These are phyloP conservation scores for Lepidopterella palustris DNA, from an alignment of 495 filamentous ascomycete species.

Conservation along the genomic window DNA sequence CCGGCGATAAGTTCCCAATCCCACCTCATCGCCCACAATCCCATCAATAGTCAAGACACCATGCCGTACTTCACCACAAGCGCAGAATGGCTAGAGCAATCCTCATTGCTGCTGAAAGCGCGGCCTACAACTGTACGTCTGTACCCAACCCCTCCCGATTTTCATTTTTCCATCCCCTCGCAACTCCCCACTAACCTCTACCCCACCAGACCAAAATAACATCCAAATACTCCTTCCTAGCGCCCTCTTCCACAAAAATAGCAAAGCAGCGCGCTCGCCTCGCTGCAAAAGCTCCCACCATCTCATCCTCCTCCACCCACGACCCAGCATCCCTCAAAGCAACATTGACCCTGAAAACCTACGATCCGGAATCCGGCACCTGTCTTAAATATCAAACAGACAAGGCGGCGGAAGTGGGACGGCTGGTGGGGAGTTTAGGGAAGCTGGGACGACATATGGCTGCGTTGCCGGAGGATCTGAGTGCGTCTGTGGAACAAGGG, in stretches of 20 bases:
- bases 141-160: constrained; percentile 2
- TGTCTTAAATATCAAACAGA: constrained; percentile 41
- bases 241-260: constrained; percentile 35
- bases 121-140: constrained; percentile 55
- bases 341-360: constrained; percentile 79
- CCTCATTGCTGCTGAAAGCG: constrained; percentile 54
- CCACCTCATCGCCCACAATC: constrained; percentile 6
- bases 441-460: constrained; percentile 60
- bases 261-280: constrained; percentile 28
- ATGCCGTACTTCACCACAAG: constrained; percentile 59
- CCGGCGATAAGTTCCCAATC: constrained; percentile 20
- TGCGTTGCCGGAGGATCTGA: constrained; percentile 44
- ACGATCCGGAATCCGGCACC: constrained; percentile 71
- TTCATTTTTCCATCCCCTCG: no score
- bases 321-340: constrained; percentile 44
- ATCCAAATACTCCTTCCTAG: constrained; percentile 71
- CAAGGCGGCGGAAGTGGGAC: constrained; percentile 69
- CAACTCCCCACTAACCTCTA: constrained; percentile 15
- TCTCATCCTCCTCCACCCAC: constrained; percentile 18
- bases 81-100: constrained; percentile 59
- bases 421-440: constrained; percentile 69
- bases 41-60: constrained; percentile 2
- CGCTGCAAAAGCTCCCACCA: constrained; percentile 22
- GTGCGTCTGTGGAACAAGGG: constrained; percentile 1
- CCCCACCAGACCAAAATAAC: constrained; percentile 66